Evolutionary conservation across 2,329 filamentous ascomycete species (phyloP), one percentile per base, ranked within the genome.

Genomic region (Sporothrix brasiliensis): DNA sequence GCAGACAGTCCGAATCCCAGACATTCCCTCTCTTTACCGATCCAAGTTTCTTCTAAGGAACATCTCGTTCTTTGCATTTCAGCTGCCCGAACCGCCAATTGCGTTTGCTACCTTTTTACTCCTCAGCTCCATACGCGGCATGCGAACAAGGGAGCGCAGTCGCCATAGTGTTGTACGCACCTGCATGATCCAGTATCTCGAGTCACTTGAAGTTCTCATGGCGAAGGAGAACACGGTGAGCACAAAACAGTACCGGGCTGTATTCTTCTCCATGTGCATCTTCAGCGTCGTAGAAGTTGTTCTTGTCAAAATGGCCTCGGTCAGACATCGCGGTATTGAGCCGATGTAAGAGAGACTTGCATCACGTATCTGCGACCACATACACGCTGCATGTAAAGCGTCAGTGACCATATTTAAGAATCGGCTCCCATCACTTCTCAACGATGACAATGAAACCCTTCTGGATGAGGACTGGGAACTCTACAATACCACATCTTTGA

Each of bases 261-360:
- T 83, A 4, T 86, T 88, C 71, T 79, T 86, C 66, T 83, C 86
- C 14, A 77, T 88, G 21, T 87, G 86, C 76, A 83, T 88, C n/a
- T 87, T 88, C 74, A 88, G 85, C 75, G 79, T 86, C 39, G 81
- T 84, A 24, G 82, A 83, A 65, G 85, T 85, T 0, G 80, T 88
- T 1, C 77, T 88, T 5, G 78, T 83, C 19, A 84, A 87, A 69
- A 78, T 85, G 47, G 78, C 79, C 27, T 78, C 79, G 34, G 39
- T 74, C 74, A 14, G 72, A 71, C 75, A n/a, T 73, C 77, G 30
- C 75, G 77, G 44, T 21, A n/a, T 24, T 11, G 47, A 49, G 19
- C 65, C 54, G 58, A 19, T 9, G 14, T 14, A 14, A 19, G 49
- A 47, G 2, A 9, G 30, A 11, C 16, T 16, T 21, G 13, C 7